Base-by-base conservation (phyloP, 1,139 yeast species). In the Casaregolazyma suthepensis region DNA sequence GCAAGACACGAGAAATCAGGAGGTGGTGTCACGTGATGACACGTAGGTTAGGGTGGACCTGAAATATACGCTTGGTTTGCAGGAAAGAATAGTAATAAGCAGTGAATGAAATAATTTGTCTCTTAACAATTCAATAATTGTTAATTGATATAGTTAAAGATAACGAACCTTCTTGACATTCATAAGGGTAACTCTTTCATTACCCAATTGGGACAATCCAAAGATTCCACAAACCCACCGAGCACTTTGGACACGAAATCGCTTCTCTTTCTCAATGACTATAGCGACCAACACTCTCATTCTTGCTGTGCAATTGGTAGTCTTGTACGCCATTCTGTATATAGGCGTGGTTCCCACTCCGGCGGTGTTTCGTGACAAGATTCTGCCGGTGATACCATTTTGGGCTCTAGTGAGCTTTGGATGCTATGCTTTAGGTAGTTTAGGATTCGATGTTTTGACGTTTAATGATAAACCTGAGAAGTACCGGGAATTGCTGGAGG, bases 381-480 rank as follows among this genome's bases (percentile, higher is more conserved):
- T 85, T 56, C 71, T 85, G 59, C 91, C 91, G 23, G 77, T 76
- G 64, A 70, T 85, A 55, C 93, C 93, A 51, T 82, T 79, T 75
- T 85, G 91, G 91, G 77, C 74, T 0, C 71, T 85, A 60, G 87
- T 85, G 37, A 64, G 85, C 5, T 85, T 85, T 66, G 91, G 91
- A 35, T 73, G 87, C 19, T 85, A 82, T 64, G 82, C 90, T n/a
- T 75, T 85, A 62, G 85, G 79, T 48, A 79, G 86, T 9, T 75
- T 85, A 56, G 91, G 93, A 43, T 80, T 80, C 76, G 89, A 87
- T 52, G 83, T 85, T 19, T 73, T 76, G 63, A 81, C 89, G 1
- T 83, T 85, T 72, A 83, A 84, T 64, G 89, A 85, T 71, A 85
- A 85, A 70, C 83, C 83, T 61, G 85, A 76, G 53, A 85, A 83